Evolutionary conservation across 2,329 filamentous ascomycete species (phyloP), one percentile per base, ranked within the genome.

Genomic region (Pyricularia pennisetigena): DNA sequence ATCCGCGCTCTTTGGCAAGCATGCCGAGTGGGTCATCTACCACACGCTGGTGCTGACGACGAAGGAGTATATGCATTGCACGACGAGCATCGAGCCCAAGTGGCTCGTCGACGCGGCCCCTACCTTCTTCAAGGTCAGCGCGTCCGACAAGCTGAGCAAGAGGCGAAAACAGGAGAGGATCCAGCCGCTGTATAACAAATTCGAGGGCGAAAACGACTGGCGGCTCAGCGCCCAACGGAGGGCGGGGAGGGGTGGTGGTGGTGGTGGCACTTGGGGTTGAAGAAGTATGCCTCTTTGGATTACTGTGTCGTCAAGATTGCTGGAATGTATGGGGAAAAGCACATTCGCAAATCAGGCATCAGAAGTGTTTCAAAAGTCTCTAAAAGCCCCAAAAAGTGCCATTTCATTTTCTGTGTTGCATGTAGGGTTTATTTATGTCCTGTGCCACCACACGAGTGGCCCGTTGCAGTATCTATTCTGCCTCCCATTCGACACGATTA

Each of bases 21-120:
- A 94, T 70, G 91, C 94, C 0, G 95, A 99, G 79, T 96, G 96
- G 84, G 95, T 98, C 41, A 92, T 99, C 68, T 99, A 97, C 77
- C 90, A 97, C 75, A 90, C 88, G 67, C 83, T 99, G 24, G 92
- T 98, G 8, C 85, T 98, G 73, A 99, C 95, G 28, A 96, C 91
- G 28, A 94, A 97, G 81, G 95, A 99, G 80, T 99, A 98, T 79
- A 98, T 99, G 95, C 94, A 97, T 75, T 92, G 88, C 76, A 95
- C 93, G 16, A 97, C 93, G 3, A 86, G 87, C 4, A 98, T 99
- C 74, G 95, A 99, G 79, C 94, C 95, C 9, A 97, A 97, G 75
- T 90, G 88, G 88, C 85, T 99, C 26, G 93, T 98, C 0, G 94
- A 97, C 74, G 94, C 94, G 14, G 95, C 96, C n/a, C 95, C 96